These are phyloP conservation scores for Trichomonascaceae sp. DNA, from an alignment of 1,139 yeast genomes.

Conservation along the genomic window DNA sequence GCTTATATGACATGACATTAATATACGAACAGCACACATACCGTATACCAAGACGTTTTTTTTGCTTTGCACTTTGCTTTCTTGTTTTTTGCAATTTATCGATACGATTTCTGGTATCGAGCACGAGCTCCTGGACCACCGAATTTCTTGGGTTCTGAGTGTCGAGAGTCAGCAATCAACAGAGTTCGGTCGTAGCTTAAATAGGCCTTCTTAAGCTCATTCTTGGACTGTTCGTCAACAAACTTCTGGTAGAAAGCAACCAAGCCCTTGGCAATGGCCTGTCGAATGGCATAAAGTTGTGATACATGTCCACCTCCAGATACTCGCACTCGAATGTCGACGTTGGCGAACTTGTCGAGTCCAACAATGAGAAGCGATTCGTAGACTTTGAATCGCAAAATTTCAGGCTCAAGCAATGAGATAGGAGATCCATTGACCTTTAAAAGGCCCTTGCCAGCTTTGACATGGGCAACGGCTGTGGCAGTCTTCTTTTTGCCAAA, in stretches of 20 bases:
- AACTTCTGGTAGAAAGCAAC: conserved; percentile 99
- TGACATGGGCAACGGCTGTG: conserved; percentile 99
- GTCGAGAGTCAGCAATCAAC: conserved; percentile 99
- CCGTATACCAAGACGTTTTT: neutral
- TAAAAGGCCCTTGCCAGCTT: conserved; percentile 98
- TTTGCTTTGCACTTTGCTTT: neutral
- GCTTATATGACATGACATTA: neutral
- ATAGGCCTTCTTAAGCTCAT: conserved; percentile 98
- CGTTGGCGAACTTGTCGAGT: conserved; percentile 96
- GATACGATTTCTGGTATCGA: conserved; percentile 99
- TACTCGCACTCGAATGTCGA: conserved; percentile 98
- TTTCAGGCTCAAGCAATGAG: conserved; percentile 98
- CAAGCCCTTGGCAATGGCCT: conserved; percentile 99
- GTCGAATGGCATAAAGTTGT: conserved; percentile 99
- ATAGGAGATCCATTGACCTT: conserved; percentile 99
- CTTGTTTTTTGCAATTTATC: conserved; percentile 51
- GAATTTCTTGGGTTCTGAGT: conserved; percentile 99
- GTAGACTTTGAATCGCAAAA: conserved; percentile 98
- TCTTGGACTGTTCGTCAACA: conserved; percentile 99
- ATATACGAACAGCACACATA: neutral
- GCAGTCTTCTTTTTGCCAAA: conserved; percentile 99
- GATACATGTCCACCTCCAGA: conserved; percentile 99
- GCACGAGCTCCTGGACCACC: conserved; percentile 99
- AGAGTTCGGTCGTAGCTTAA: conserved; percentile 98
- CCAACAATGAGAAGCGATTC: conserved; percentile 98